Evolutionary conservation across 208 protist genomes (phyloP).

Genomic region (Trypanosoma boissoni): DNA sequence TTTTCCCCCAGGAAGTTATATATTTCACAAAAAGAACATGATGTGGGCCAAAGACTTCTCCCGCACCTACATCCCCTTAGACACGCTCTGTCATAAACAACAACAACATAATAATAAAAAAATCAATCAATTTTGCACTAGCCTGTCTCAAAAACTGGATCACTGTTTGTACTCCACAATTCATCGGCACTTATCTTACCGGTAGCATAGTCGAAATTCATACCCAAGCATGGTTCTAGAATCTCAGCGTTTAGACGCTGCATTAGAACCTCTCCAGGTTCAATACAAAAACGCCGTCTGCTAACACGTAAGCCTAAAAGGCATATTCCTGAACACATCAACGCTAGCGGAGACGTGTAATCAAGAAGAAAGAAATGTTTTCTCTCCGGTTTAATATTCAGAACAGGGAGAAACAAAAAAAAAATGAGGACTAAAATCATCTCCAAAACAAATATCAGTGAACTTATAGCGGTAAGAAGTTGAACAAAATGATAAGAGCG

Average conservation of each 20-base stretch:
- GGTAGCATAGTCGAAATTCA: slow-evolving; percentile 62
- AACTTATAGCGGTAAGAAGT: slow-evolving; percentile 60
- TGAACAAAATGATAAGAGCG: slow-evolving; percentile 83
- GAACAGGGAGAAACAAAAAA: slow-evolving; percentile 35
- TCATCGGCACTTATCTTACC: slow-evolving; percentile 74
- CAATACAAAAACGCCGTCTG: slow-evolving; percentile 76
- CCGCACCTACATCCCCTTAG: too few species aligned
- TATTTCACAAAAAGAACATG: too few species aligned
- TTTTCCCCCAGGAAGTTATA: too few species aligned
- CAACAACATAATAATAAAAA: background rate
- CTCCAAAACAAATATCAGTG: slow-evolving; percentile 60
- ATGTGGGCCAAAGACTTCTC: background rate
- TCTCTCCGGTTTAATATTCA: slow-evolving; percentile 26
- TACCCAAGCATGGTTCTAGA: slow-evolving; percentile 77
- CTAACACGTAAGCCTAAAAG: slow-evolving; percentile 64
- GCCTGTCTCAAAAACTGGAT: slow-evolving; percentile 8
- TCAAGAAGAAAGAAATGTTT: slow-evolving; percentile 10
- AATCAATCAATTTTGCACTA: background rate
- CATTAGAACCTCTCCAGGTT: slow-evolving; percentile 72
- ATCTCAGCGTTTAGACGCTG: slow-evolving; percentile 70
- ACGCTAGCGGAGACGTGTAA: slow-evolving; percentile 21
- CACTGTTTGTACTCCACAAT: slow-evolving; percentile 7
- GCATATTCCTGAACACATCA: slow-evolving; percentile 37
- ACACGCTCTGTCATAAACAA: too few species aligned
- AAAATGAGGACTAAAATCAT: slow-evolving; percentile 37